A percentile compares a stretch with the other conserved stretches of the same genome.
phyloP scores from a whole-genome alignment of 179 eudicot genomes.

The Beta macrorhiza region DNA sequence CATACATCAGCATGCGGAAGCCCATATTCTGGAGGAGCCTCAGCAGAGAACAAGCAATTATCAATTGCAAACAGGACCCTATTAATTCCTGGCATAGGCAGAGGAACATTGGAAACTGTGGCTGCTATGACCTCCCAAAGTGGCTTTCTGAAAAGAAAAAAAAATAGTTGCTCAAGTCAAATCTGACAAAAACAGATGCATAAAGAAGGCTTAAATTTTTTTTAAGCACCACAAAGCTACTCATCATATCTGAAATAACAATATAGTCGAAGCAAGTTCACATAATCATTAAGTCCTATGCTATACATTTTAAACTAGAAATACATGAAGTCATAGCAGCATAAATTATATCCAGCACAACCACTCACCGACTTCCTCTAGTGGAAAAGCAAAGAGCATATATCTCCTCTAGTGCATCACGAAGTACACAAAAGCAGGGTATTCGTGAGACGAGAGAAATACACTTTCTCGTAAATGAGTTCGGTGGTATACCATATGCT shows the following conservation, averaged over 20 bases:
- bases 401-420: constrained; percentile 72
- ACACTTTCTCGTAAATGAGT: constrained; percentile 77
- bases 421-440: constrained; percentile 66
- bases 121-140: constrained; percentile 72
- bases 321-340: not conserved
- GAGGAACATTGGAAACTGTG: constrained; percentile 57
- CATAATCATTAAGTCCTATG: not conserved
- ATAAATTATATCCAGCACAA: constrained; percentile 1
- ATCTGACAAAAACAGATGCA: not conserved
- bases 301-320: not conserved
- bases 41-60: constrained; percentile 73
- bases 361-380: constrained; percentile 67
- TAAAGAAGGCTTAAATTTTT: not conserved
- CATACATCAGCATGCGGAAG: constrained; percentile 91
- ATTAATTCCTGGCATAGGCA: constrained; percentile 73
- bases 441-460: constrained; percentile 79
- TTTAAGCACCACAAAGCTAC: not conserved
- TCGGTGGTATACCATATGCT: constrained; percentile 66
- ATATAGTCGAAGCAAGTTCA: not conserved
- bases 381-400: constrained; percentile 68
- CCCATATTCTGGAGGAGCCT: constrained; percentile 72
- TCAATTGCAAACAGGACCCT: constrained; percentile 72
- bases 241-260: not conserved
- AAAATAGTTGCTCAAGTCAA: constrained; percentile 4
- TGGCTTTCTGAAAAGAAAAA: constrained; percentile 62